Conservation (phyloP, 208 protist species). For the Leishmania mexicana region DNA sequence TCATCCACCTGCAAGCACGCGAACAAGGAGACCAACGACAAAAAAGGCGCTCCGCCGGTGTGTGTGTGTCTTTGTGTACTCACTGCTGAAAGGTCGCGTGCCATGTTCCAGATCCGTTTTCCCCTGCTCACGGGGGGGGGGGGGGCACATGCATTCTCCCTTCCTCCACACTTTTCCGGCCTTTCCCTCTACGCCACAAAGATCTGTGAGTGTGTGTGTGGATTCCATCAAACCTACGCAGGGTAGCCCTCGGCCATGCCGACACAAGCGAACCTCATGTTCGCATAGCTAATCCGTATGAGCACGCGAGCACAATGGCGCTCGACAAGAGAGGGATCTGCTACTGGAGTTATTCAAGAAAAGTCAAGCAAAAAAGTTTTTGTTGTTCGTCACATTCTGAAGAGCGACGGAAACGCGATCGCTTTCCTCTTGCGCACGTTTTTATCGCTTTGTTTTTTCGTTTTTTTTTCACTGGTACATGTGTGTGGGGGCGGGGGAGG, state of each 20-base stretch:
- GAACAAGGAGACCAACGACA: neutral
- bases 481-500: too few species aligned
- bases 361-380: neutral
- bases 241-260: neutral
- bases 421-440: neutral
- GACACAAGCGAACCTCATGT: neutral
- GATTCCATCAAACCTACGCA: neutral
- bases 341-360: neutral
- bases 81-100: neutral
- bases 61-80: neutral
- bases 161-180: neutral
- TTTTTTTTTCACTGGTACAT: too few species aligned
- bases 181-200: neutral
- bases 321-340: neutral
- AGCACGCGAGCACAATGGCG: neutral
- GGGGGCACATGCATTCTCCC: neutral
- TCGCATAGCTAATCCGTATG: neutral
- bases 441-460: too few species aligned
- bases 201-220: neutral
- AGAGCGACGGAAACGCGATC: neutral
- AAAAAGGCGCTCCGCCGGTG: neutral
- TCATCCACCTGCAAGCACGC: neutral
- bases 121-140: neutral
- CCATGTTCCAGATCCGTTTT: neutral
- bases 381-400: neutral